Base-by-base conservation (phyloP, 192 early-diverging fungal genomes). In the Rhizophagus sp. region DNA sequence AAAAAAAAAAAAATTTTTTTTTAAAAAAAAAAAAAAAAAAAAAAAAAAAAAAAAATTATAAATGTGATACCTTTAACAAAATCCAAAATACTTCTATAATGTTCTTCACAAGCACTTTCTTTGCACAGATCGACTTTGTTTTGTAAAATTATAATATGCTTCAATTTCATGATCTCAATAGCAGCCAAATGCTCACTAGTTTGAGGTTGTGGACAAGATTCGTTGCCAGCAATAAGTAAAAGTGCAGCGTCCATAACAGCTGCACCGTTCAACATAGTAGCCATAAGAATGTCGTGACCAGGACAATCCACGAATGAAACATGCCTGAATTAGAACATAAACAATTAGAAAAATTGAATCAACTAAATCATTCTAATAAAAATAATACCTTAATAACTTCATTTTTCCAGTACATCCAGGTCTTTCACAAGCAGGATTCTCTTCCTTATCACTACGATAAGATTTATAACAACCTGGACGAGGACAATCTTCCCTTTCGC, bases 201-300 rank as follows among this genome's bases (percentile, higher is more conserved):
- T 88, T 99, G 98, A 33, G 98, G 98, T 89, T 99, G 98, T 57
- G 98, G 98, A 88, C 98, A 98, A 15, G 93, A 91, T 89, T 98
- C 98, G 87, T 99, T 99, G 79, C 94, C 98, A 5, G 98, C 97
- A 89, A 99, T 94, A 81, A 99, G 88, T 63, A 99, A 90, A 80
- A 99, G 85, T 7, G 98, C 98, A 62, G 97, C 97, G 88, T 99
- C 97, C 97, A 99, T 99, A 75, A 99, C 97, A 36, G 97, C 97
- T 49, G 96, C 95, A 79, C 98, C 98, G 89, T 96, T 97, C 79
- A 99, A 89, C 98, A 99, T 98, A 76, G 97, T 98, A 47, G 97
- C 95, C 98, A 98, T 98, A 80, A 98, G 94, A 94, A 98, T 95
- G 88, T 99, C 98, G 95, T 99, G 97, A 81, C 98, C 98, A 36